Base-by-base conservation (phyloP, 2,329 filamentous ascomycete genomes). In the Aspergillus puulaauensis region DNA sequence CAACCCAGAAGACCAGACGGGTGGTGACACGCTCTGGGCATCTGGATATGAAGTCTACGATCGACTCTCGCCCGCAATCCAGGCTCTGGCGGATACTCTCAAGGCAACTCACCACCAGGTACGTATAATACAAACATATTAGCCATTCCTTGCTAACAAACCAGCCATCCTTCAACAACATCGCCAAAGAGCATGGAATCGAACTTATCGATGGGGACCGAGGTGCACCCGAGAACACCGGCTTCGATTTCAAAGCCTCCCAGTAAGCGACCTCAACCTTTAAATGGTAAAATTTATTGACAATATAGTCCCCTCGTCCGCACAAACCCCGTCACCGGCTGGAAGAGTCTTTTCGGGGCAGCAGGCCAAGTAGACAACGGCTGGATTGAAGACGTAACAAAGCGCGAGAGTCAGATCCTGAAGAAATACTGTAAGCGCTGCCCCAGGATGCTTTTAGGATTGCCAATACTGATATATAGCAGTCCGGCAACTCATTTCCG, bases 41-140 rank as follows among this genome's bases (percentile, higher is more conserved):
- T 59, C 57, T 11, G 48, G 57, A 14, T 59, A 59, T 24, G 57
- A 53, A 35, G 49, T 45, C 17, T 59, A 56, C 33, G 53, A 59
- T 33, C 49, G 53, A 15, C 48, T 59, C 6, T 59, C 57, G 9
- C 53, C 48, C 8, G 43, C 57, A 1, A 49, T 37, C 17, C 44
- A 56, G 39, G 39, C 33, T 2, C n/a, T 59, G 4, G 53, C 49
- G 1, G 57, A 59, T 19, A 45, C 44, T 4, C 40, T 59, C 11
- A 56, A 52, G 1, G 48, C 52, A 7, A 39, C 41, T 11, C 49
- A 57, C 35, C 14, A 52, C n/a, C 55, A 39, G 49, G 35, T 37
- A 37, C 0, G 7, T 37, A 35, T n/a, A 35, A 35, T 12, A 35
- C 0, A 35, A 35, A 37, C 11, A 37, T 37, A 5, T 37, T 2